Conservation (phyloP, 2,329 filamentous ascomycete genomes). For the Phialophora tarda region DNA sequence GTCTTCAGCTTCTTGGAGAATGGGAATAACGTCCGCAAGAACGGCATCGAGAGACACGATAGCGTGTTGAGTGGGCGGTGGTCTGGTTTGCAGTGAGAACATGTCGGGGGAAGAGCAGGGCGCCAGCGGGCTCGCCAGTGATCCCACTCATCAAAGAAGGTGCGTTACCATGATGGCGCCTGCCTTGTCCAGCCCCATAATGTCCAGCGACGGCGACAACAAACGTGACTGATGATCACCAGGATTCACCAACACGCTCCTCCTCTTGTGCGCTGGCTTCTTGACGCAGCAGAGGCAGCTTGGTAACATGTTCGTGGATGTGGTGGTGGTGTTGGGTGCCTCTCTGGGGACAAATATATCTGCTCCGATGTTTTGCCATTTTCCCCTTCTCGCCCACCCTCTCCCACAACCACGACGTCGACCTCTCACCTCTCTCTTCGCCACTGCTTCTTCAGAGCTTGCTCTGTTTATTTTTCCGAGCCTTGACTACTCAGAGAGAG, state of each 20-base stretch:
- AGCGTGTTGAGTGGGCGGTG: neutral
- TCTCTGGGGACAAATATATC: neutral
- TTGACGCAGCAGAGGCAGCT: neutral
- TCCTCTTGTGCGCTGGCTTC: neutral
- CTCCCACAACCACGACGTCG: slow-evolving; percentile 5
- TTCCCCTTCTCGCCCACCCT: neutral
- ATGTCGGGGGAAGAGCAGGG: neutral
- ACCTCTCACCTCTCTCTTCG: slow-evolving; percentile 7
- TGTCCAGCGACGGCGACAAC: neutral
- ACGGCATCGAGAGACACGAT: neutral
- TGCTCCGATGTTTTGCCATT: slow-evolving; percentile 1
- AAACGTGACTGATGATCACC: neutral
- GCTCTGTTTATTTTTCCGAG: neutral
- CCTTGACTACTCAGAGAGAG: neutral
- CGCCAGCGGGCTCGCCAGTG: neutral
- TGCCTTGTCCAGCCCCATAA: neutral
- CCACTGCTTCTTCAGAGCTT: neutral
- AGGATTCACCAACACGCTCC: neutral
- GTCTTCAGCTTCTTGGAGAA: neutral
- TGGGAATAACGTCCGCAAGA: neutral
- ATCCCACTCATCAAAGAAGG: neutral
- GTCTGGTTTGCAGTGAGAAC: neutral
- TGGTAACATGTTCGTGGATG: neutral
- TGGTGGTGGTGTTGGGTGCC: neutral
- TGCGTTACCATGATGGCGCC: neutral